Evolutionary conservation across 78 protist species (phyloP).

Genomic region (Monosiga brevicollis): DNA sequence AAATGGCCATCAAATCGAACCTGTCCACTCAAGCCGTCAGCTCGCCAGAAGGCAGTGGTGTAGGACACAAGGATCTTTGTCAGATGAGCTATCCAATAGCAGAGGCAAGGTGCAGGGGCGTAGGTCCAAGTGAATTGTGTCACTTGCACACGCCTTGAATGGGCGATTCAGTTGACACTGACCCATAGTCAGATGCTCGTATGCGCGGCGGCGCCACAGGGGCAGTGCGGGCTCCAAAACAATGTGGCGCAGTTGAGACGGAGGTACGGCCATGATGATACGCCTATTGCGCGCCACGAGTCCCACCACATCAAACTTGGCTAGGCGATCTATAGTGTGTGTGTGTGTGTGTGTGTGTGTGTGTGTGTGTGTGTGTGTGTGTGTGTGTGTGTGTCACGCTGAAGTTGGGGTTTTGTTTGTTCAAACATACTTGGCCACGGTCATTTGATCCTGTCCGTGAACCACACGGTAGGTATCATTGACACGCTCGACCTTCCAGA

Average conservation of each 20-base stretch:
- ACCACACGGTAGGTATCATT: not conserved
- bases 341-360: slow-evolving; percentile 5
- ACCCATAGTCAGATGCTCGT: too few species aligned
- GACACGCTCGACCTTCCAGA: not conserved
- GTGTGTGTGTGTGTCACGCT: not conserved
- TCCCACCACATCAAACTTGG: not conserved
- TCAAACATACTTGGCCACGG: not conserved
- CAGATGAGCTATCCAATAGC: too few species aligned
- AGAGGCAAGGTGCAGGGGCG: too few species aligned
- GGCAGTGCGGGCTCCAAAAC: not conserved
- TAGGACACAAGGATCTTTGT: too few species aligned
- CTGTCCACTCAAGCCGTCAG: too few species aligned
- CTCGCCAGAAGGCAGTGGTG: too few species aligned
- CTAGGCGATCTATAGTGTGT: slow-evolving; percentile 6
- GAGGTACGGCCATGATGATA: not conserved
- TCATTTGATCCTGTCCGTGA: not conserved
- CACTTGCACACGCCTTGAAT: too few species aligned
- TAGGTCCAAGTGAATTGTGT: too few species aligned
- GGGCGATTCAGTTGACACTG: too few species aligned
- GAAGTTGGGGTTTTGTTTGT: not conserved
- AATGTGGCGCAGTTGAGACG: not conserved
- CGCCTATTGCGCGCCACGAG: not conserved
- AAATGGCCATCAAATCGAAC: too few species aligned
- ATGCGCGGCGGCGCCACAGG: too few species aligned
- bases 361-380: slow-evolving; percentile 1